Percentiles rank a stretch among this genome's conserved stretches.
phyloP scores from a whole-genome alignment of 352 stramenopile genomes.

The Blastocystis sp. region DNA sequence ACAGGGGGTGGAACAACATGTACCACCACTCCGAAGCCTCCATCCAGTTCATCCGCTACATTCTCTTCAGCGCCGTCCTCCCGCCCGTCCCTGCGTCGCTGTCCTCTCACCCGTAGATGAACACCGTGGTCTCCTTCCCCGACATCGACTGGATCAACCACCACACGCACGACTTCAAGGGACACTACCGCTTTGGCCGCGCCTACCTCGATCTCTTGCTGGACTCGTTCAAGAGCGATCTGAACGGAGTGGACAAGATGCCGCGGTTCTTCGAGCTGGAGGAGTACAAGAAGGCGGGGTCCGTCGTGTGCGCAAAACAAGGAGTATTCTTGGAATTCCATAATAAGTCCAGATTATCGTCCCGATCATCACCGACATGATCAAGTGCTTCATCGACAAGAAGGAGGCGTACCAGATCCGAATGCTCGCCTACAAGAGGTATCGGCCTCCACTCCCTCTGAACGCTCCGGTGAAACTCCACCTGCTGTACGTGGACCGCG shows the following conservation, averaged over 20 bases:
- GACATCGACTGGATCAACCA: constrained; percentile 69
- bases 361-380: constrained; percentile 64
- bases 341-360: constrained; percentile 11
- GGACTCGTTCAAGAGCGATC: constrained; percentile 46
- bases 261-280: constrained; percentile 22
- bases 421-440: constrained; percentile 62
- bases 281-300: constrained; percentile 27
- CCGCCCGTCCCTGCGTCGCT: not conserved
- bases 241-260: constrained; percentile 32
- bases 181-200: constrained; percentile 50
- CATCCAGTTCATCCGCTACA: constrained; percentile 58
- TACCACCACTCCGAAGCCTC: constrained; percentile 67
- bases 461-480: constrained; percentile 27
- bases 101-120: constrained; percentile 15
- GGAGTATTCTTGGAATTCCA: not conserved
- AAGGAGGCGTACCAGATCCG: constrained; percentile 67
- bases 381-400: constrained; percentile 66
- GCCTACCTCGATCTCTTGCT: constrained; percentile 47
- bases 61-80: not conserved
- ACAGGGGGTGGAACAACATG: constrained; percentile 70
- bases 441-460: not conserved
- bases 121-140: constrained; percentile 34
- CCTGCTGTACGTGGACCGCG: constrained; percentile 31
- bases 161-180: constrained; percentile 59
- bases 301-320: constrained; percentile 1